Evolutionary conservation across 2,329 filamentous ascomycete genomes (phyloP).

Genomic region (Pestalotiopsis sp.): DNA sequence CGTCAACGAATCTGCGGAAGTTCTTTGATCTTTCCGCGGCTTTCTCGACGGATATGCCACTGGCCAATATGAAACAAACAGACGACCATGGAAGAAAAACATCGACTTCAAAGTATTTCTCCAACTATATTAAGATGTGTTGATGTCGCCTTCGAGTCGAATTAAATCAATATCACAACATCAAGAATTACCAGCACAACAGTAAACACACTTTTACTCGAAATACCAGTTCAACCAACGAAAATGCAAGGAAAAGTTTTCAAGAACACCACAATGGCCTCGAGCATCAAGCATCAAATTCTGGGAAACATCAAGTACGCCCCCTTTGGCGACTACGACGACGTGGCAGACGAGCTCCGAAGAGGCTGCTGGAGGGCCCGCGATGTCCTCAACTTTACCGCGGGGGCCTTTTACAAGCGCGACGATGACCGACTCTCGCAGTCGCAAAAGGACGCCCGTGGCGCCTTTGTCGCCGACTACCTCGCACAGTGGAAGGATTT

Average conservation of each 20-base stretch:
- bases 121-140: too few species aligned
- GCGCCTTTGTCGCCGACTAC: neutral
- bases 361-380: neutral
- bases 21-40: too few species aligned
- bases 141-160: too few species aligned
- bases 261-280: neutral
- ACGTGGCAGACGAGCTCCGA: neutral
- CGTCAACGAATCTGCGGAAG: too few species aligned
- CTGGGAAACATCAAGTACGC: neutral
- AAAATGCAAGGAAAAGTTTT: neutral
- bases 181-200: too few species aligned
- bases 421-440: conserved; percentile 10
- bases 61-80: too few species aligned
- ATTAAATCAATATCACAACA: too few species aligned
- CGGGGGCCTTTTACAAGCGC: conserved; percentile 16
- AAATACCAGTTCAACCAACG: neutral
- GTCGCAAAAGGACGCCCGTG: conserved; percentile 8
- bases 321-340: neutral
- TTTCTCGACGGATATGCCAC: too few species aligned
- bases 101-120: too few species aligned
- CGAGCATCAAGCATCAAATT: neutral
- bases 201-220: neutral
- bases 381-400: conserved; percentile 17
- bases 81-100: too few species aligned
- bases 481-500: neutral